Percentiles rank a stretch among this genome's conserved stretches.
Conservation (phyloP, 306 rosid genomes). For the Quercus aquifolioides region DNA sequence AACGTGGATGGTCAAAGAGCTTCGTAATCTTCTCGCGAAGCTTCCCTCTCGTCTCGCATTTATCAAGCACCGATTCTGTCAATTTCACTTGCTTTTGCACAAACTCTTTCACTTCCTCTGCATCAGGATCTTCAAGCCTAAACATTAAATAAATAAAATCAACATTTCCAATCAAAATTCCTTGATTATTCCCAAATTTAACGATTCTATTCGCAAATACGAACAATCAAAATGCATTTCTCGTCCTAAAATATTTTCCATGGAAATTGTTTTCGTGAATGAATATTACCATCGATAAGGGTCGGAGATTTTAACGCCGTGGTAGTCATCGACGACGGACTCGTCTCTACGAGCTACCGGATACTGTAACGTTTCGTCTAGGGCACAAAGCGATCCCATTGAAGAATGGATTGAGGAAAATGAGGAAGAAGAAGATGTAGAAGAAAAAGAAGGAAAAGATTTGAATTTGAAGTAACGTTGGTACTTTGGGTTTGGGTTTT, state of each 20-base stretch:
- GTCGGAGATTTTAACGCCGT: conserved; percentile 62
- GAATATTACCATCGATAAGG: conserved; percentile 75
- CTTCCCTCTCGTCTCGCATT: conserved; percentile 48
- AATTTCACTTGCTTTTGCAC: conserved; percentile 65
- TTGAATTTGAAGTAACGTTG: conserved; percentile 18
- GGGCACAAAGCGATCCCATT: conserved; percentile 59
- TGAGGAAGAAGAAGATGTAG: not conserved
- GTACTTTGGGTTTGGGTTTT: not conserved
- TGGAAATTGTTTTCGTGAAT: too few species aligned
- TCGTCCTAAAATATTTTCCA: too few species aligned
- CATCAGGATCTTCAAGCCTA: conserved; percentile 94
- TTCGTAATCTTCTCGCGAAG: conserved; percentile 56
- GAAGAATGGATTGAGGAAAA: not conserved
- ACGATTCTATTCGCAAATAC: not conserved
- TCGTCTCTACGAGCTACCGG: conserved; percentile 65
- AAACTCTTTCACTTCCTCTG: conserved; percentile 75
- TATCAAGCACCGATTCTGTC: conserved; percentile 63
- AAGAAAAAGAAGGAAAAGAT: not conserved
- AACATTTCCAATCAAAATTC: not conserved
- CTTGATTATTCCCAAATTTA: not conserved
- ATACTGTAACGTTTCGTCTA: conserved; percentile 35
- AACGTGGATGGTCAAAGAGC: conserved; percentile 88
- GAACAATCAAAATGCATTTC: not conserved
- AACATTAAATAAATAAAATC: not conserved
- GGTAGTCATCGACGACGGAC: conserved; percentile 67